Base-by-base conservation (phyloP, 1,139 yeast genomes). In the Groenewaldozyma auringiensis region DNA sequence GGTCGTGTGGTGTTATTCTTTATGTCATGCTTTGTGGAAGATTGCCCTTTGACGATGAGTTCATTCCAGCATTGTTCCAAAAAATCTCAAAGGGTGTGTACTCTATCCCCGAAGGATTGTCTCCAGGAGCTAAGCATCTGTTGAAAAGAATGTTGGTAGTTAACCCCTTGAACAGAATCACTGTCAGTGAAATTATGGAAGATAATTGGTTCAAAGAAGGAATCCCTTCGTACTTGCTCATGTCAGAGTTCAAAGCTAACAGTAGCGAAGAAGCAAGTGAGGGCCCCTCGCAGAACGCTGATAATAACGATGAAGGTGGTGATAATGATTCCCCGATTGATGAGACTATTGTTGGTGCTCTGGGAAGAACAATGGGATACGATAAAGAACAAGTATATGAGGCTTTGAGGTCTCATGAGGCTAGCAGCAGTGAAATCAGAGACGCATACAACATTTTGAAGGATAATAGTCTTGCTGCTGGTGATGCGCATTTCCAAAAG, bases 1-100 rank as follows among this genome's bases (percentile, higher is more conserved):
- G 84, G 95, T 57, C 98, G 99, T 57, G 97, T 94, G 42, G 92
- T 94, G 47, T 72, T 92, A 50, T 44, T 40, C 35, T 16, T 20
- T 92, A 89, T 59, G 98, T 94, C 42, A 88, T 92, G 96, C 74
- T 92, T 46, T 92, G 97, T 68, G 97, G 99, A 34, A 75, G 97
- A 60, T 75, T 94, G 55, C 99, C 99, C 11, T 94, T 94, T 65
- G 98, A 92, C 66, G 98, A 92, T 64, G 98, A 92, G 59, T 86
- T 89, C 62, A 92, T 92, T 48, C 99, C 99, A 3, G 95, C 94
- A 1, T 72, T 92, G 53, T 92, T 94, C 72, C 89, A 89, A 65
- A 89, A 92, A 63, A 94, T 92, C 60, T 81, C 89, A 61, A 88
- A 88, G 60, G 98, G 98, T 65, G 94, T 89, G 40, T 94, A 88